A percentile compares a stretch with the other conserved stretches of the same genome.
These are phyloP conservation scores for Neurospora discreta DNA, from an alignment of 495 filamentous ascomycete species.

Conservation along the genomic window DNA sequence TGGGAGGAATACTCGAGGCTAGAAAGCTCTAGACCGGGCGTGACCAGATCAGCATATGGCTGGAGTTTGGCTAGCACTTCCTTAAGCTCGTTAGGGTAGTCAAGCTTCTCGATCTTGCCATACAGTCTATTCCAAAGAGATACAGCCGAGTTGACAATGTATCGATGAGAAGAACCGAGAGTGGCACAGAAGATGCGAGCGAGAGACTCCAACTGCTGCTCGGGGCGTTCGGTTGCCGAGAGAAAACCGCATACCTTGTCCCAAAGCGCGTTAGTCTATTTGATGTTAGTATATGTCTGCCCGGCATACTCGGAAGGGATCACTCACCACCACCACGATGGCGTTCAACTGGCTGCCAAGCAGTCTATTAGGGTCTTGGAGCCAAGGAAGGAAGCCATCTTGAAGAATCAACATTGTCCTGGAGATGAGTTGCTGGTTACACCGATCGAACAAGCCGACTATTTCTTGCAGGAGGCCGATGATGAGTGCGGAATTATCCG, in stretches of 20 bases:
- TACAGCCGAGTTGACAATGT: slow-evolving; percentile 29
- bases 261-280: slow-evolving; percentile 31
- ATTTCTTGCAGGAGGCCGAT: slow-evolving; percentile 23
- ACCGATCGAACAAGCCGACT: slow-evolving; percentile 25
- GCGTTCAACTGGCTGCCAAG: slow-evolving; percentile 22
- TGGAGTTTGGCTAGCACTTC: slow-evolving; percentile 25
- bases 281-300: slow-evolving; percentile 8
- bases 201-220: slow-evolving; percentile 27
- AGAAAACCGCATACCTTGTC: slow-evolving; percentile 26
- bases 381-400: slow-evolving; percentile 47
- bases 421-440: slow-evolving; percentile 24
- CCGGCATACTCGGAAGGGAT: not conserved
- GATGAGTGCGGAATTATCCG: slow-evolving; percentile 13
- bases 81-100: slow-evolving; percentile 34
- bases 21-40: slow-evolving; percentile 28
- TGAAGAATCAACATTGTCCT: slow-evolving; percentile 44
- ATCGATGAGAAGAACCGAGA: slow-evolving; percentile 37
- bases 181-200: slow-evolving; percentile 31
- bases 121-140: slow-evolving; percentile 35
- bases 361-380: slow-evolving; percentile 39
- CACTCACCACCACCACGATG: slow-evolving; percentile 27
- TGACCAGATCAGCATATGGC: slow-evolving; percentile 27
- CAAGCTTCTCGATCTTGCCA: slow-evolving; percentile 22
- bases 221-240: slow-evolving; percentile 15
- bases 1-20: slow-evolving; percentile 17